Conservation (phyloP, 163 green algal species). For the Chlamydomonas reinhardtii region DNA sequence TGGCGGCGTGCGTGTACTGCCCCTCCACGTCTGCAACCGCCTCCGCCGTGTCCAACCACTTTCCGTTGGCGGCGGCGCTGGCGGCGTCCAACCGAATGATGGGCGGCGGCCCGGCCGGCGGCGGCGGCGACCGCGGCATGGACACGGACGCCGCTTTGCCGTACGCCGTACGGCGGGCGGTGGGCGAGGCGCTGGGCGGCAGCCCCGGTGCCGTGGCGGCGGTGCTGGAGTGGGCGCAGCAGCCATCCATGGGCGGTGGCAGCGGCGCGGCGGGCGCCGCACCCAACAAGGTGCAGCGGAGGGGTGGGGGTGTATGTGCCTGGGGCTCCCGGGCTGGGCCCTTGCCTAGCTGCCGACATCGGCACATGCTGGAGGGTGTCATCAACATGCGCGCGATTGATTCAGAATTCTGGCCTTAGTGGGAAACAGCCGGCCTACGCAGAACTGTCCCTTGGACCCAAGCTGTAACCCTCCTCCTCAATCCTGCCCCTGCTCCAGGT, state of each 20-base stretch:
- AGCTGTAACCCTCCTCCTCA: too few species aligned
- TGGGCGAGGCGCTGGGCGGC: constrained; percentile 60
- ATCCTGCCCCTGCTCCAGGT: constrained; percentile 1
- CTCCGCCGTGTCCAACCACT: constrained; percentile 53
- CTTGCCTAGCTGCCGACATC: too few species aligned
- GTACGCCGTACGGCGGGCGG: constrained; percentile 34
- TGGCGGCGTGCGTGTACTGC: constrained; percentile 50
- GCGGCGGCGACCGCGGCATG: constrained; percentile 6
- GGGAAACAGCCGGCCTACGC: too few species aligned
- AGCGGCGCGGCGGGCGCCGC: neutral
- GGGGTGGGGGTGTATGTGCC: neutral
- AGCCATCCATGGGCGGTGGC: neutral
- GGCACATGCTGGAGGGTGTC: too few species aligned
- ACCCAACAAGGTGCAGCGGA: constrained; percentile 2
- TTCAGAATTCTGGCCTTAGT: too few species aligned
- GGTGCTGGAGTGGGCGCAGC: constrained; percentile 51
- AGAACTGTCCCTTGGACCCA: too few species aligned
- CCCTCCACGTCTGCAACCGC: constrained; percentile 22
- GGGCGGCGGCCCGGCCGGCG: neutral
- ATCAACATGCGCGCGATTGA: too few species aligned
- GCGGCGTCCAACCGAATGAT: constrained; percentile 9
- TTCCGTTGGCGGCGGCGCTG: constrained; percentile 58
- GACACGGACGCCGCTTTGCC: constrained; percentile 35
- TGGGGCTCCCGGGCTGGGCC: too few species aligned
- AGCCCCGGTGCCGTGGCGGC: constrained; percentile 30